Evolutionary conservation across 768 basidiomycete species (phyloP), one percentile per base, ranked within the genome.

Genomic region (Lyophyllum shimeji): DNA sequence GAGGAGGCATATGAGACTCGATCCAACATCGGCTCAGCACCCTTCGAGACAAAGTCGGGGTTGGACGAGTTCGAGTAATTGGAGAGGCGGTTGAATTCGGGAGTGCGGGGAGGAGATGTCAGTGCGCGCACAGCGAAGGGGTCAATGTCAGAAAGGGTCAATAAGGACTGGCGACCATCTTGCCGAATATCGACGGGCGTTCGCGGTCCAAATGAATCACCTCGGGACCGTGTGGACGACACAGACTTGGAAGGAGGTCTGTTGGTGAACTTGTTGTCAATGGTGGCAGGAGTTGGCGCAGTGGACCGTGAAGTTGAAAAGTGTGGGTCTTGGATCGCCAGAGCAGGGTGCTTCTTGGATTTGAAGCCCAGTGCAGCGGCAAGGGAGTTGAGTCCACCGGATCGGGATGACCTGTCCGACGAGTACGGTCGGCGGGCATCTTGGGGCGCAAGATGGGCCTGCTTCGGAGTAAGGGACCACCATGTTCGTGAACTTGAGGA

Each of bases 361-460:
- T 82, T 87, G 64, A 86, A 73, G 45, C 86, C 85, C 37, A 90
- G 81, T 34, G 82, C 85, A 46, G 81, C 74, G 9, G 82, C 81
- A 48, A 89, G 69, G 7, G 82, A 77, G 56, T 77, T 84, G 67
- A 77, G 70, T 58, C 65, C 63, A 52, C 65, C 56, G 27, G 65
- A 57, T 56, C 61, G 59, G 18, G 68, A 60, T 24, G 65, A 53
- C 62, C 71, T 75, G 47, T 72, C 69, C 37, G 67, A 56, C 8
- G 65, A 60, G 52, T 67, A 66, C 7, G 70, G 63, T 50, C 62
- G 64, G 33, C 60, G 62, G 46, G 71, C 63, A 51, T 72, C 74
- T 61, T 74, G 57, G 12, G 15, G 11, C 12, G 34, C 34, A 17
- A 37, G 34, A 37, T 58, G 52, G 43, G 62, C 55, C 46, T 60